A percentile compares a stretch with the other conserved stretches of the same genome.
Evolutionary conservation across 1,284 basidiomycete genomes (phyloP).

Genomic region (Abortiporus biennis): DNA sequence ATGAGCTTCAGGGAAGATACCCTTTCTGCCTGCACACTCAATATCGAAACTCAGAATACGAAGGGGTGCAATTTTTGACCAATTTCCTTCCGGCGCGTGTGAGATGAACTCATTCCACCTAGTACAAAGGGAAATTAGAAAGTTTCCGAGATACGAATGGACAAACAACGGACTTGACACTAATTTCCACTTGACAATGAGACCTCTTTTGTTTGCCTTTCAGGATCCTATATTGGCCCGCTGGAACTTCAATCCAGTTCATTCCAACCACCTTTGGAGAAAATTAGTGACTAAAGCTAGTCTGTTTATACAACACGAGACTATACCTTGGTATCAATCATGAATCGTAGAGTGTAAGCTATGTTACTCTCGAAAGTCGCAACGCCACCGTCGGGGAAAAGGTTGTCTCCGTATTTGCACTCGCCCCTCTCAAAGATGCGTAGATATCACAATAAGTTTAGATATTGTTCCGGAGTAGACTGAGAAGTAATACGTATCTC

Average conservation of each 20-base stretch:
- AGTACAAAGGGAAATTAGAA: slow-evolving; percentile 9
- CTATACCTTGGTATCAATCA: slow-evolving; percentile 92
- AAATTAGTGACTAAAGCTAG: slow-evolving; percentile 3
- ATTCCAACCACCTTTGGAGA: slow-evolving; percentile 79
- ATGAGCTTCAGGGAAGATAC: slow-evolving; percentile 88
- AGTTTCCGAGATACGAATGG: neutral
- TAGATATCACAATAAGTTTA: slow-evolving; percentile 30
- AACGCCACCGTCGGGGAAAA: slow-evolving; percentile 48
- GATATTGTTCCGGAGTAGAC: slow-evolving; percentile 5
- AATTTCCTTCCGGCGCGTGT: slow-evolving; percentile 83
- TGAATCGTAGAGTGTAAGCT: slow-evolving; percentile 83
- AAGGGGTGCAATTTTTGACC: slow-evolving; percentile 86
- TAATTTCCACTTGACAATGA: slow-evolving; percentile 83
- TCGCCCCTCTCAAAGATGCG: slow-evolving; percentile 86
- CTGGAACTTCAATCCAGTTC: slow-evolving; percentile 94
- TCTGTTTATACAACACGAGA: slow-evolving; percentile 7
- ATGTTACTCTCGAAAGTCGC: slow-evolving; percentile 92
- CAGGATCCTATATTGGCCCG: slow-evolving; percentile 70
- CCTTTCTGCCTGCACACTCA: slow-evolving; percentile 93
- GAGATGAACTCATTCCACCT: slow-evolving; percentile 85
- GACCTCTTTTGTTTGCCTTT: slow-evolving; percentile 58
- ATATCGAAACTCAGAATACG: slow-evolving; percentile 95
- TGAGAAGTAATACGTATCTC: slow-evolving; percentile 66
- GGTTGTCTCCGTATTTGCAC: slow-evolving; percentile 59
- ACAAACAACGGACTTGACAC: slow-evolving; percentile 48